phyloP scores from a whole-genome alignment of 768 basidiomycete genomes.

The Boletus sensibilis region DNA sequence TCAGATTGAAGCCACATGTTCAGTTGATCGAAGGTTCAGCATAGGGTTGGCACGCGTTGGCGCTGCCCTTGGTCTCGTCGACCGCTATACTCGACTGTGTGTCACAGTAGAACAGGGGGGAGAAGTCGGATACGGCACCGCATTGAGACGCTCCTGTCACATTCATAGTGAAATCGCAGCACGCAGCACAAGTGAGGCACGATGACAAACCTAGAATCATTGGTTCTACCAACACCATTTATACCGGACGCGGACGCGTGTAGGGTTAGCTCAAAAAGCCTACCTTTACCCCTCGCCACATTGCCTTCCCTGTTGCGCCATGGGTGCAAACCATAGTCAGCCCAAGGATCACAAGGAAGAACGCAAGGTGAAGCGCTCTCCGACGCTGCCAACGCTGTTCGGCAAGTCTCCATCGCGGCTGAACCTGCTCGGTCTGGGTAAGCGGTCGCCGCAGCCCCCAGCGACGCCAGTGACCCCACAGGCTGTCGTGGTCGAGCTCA shows the following conservation, averaged over 20 bases:
- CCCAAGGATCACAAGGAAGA: constrained; percentile 23
- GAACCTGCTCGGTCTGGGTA: constrained; percentile 28
- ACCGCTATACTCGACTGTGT: constrained; percentile 3
- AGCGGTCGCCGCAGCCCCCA: constrained; percentile 31
- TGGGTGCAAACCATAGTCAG: constrained; percentile 31
- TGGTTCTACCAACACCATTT: constrained; percentile 17
- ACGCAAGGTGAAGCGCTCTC: constrained; percentile 24
- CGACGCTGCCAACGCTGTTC: constrained; percentile 24
- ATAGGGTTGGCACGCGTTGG: constrained; percentile 17
- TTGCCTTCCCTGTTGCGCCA: constrained; percentile 4
- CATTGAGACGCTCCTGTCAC: constrained; percentile 12
- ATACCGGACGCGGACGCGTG: constrained; percentile 12
- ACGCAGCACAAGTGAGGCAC: constrained; percentile 32
- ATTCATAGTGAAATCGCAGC: constrained; percentile 20
- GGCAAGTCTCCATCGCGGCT: constrained; percentile 31
- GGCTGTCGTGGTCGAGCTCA: constrained; percentile 9
- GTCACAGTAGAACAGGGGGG: constrained; percentile 18
- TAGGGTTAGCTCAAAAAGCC: constrained; percentile 14
- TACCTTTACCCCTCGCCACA: neutral
- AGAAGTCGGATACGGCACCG: constrained; percentile 17
- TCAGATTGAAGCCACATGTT: constrained; percentile 5
- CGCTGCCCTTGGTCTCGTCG: constrained; percentile 1
- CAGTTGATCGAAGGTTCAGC: constrained; percentile 6
- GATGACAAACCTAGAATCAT: constrained; percentile 15
- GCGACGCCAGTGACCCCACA: constrained; percentile 27